Evolutionary conservation across 768 basidiomycete species (phyloP).

Genomic region (Lyophyllum decastes): DNA sequence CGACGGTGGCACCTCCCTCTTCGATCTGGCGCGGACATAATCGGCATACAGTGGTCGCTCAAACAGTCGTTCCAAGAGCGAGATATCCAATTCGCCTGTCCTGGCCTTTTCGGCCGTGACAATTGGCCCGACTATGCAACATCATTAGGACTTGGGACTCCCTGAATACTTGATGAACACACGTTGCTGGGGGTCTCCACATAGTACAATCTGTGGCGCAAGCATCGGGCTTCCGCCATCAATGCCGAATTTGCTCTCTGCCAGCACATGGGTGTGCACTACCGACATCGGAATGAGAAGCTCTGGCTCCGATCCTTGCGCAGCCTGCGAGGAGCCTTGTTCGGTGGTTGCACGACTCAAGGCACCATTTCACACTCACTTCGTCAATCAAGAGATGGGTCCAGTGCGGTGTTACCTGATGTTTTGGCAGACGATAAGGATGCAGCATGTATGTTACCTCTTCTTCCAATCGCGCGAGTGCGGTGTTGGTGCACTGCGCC

Average conservation of each 20-base stretch:
- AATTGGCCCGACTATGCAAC: constrained; percentile 45
- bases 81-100: constrained; percentile 46
- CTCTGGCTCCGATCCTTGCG: constrained; percentile 55
- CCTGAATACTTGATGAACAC: constrained; percentile 14
- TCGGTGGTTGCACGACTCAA: not conserved
- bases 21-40: constrained; percentile 19
- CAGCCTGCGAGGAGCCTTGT: constrained; percentile 35
- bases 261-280: constrained; percentile 31
- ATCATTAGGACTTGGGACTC: not conserved
- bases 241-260: constrained; percentile 4
- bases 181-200: constrained; percentile 55
- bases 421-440: constrained; percentile 31
- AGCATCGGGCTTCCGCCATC: constrained; percentile 12
- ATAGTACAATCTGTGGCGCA: constrained; percentile 49
- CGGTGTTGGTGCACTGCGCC: constrained; percentile 45
- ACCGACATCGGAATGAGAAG: constrained; percentile 52
- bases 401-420: constrained; percentile 45
- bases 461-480: constrained; percentile 40
- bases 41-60: constrained; percentile 41
- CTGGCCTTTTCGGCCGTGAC: constrained; percentile 47
- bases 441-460: constrained; percentile 38
- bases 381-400: constrained; percentile 56
- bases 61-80: constrained; percentile 49
- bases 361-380: constrained; percentile 22
- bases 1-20: not conserved